Conservation (phyloP, 371 early-diverging fungal species). For the Circinella umbellata region DNA sequence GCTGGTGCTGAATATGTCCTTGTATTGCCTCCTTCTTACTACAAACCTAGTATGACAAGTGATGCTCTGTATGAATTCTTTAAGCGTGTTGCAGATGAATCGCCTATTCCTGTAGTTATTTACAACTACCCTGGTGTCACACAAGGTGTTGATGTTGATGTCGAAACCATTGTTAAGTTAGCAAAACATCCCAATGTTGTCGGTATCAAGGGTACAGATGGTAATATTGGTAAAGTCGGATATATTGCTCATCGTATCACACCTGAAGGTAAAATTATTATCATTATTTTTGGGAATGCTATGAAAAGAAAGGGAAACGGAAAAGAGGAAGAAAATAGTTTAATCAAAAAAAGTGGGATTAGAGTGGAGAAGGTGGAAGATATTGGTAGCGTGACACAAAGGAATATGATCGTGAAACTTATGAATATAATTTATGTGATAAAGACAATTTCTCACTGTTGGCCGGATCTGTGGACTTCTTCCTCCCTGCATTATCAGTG, state of each 20-base stretch:
- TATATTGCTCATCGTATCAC: constrained; percentile 15
- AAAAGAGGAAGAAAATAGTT: too few species aligned
- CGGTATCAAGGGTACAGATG: constrained; percentile 54
- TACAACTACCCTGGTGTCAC: constrained; percentile 57
- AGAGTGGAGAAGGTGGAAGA: too few species aligned
- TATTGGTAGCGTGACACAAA: neutral
- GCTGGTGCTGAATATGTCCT: constrained; percentile 46
- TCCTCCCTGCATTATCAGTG: constrained; percentile 43
- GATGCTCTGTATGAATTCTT: constrained; percentile 38
- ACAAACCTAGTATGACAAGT: constrained; percentile 32
- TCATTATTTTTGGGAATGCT: neutral
- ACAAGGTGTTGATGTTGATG: constrained; percentile 49
- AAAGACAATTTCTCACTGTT: constrained; percentile 36
- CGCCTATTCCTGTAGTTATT: constrained; percentile 49
- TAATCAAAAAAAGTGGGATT: neutral
- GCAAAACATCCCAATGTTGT: constrained; percentile 49
- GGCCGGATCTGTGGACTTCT: constrained; percentile 54
- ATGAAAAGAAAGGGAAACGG: neutral
- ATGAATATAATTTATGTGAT: neutral
- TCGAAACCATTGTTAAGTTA: constrained; percentile 29
- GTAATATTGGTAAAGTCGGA: constrained; percentile 55
- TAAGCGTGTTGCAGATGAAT: constrained; percentile 41
- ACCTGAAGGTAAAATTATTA: constrained; percentile 9
- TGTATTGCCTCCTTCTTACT: constrained; percentile 52
- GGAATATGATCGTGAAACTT: neutral